Base-by-base conservation (phyloP, 2,329 filamentous ascomycete species). In the Hypoxylon sp. region DNA sequence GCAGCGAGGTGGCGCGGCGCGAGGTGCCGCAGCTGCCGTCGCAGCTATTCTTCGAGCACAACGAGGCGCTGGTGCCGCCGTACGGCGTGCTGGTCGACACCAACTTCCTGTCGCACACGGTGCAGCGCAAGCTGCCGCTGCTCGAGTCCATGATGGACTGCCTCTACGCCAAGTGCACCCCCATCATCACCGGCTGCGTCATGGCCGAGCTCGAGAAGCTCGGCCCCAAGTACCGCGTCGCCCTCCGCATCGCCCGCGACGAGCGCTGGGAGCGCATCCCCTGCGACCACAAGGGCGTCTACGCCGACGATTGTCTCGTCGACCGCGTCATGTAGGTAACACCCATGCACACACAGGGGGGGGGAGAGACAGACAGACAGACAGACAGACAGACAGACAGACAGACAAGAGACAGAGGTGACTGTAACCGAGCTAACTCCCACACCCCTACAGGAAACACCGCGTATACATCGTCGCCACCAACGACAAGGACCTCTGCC, bases 191-290 rank as follows among this genome's bases (percentile, higher is more conserved):
- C 1, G 84, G 86, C 65, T 93, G 90, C 78, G 88, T 88, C 66
- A 88, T 93, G 83, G 88, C 88, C 52, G 92, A 97, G 74, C 77
- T 97, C 63, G 92, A 97, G 73, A 96, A 96, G 73, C 82, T 97
- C 8, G 93, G 94, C 0, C 85, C 86, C 2, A 95, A 95, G 72
- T 99, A 97, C 78, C 81, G 93, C 6, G 86, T 98, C 52, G 93
- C 94, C 1, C 76, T 96, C 24, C 53, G 60, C 13, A 92, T 97
- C 49, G 95, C 95, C 0, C 81, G 93, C 50, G 95, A 99, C 72
- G 91, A 96, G 75, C 80, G 94, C 59, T 98, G 91, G 84, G 88
- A 94, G 73, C 79, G 93, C 47, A 77, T 97, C 43, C 86, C 89
- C 72, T 99, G 95, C 75, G 91, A 94, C 67, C 95, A 98, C 79